Evolutionary conservation across 108 stramenopile genomes (phyloP).

Genomic region (Skeletonema potamos): DNA sequence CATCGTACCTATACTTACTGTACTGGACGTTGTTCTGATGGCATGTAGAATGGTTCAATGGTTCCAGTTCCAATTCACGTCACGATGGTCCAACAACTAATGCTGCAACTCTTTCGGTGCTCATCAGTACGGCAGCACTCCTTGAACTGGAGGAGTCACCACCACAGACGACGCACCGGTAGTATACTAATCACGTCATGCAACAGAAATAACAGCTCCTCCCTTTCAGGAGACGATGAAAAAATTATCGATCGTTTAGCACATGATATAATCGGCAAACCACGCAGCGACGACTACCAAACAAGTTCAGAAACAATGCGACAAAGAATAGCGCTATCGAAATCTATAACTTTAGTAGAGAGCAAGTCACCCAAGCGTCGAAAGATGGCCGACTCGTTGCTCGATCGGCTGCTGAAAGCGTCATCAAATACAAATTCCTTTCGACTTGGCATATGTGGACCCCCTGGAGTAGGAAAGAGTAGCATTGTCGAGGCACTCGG

Average conservation of each 20-base stretch:
- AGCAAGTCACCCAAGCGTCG: slow-evolving; percentile 50
- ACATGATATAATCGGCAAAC: slow-evolving; percentile 18
- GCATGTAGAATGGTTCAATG: no score
- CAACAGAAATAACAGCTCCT: slow-evolving; percentile 2
- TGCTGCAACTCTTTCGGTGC: background rate
- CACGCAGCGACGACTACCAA: background rate
- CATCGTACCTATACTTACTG: no score
- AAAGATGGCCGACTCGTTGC: slow-evolving; percentile 62
- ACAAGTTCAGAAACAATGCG: slow-evolving; percentile 4
- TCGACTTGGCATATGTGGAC: slow-evolving; percentile 82
- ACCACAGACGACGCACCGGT: background rate
- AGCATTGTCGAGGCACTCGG: slow-evolving; percentile 74
- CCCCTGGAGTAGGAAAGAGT: slow-evolving; percentile 61
- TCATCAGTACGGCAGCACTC: background rate
- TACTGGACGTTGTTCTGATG: no score
- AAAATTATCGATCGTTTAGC: slow-evolving; percentile 12
- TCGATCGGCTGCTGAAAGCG: slow-evolving; percentile 37
- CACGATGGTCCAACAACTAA: background rate
- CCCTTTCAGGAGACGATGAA: slow-evolving; percentile 28
- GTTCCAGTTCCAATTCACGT: no score
- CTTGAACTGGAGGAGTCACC: background rate
- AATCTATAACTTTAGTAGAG: slow-evolving; percentile 82
- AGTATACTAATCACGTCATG: background rate
- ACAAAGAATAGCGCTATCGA: slow-evolving; percentile 62
- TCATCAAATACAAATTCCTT: slow-evolving; percentile 36